These are phyloP conservation scores for Paraglomus brasilianum DNA, from an alignment of 192 early-diverging fungal genomes.

Conservation along the genomic window DNA sequence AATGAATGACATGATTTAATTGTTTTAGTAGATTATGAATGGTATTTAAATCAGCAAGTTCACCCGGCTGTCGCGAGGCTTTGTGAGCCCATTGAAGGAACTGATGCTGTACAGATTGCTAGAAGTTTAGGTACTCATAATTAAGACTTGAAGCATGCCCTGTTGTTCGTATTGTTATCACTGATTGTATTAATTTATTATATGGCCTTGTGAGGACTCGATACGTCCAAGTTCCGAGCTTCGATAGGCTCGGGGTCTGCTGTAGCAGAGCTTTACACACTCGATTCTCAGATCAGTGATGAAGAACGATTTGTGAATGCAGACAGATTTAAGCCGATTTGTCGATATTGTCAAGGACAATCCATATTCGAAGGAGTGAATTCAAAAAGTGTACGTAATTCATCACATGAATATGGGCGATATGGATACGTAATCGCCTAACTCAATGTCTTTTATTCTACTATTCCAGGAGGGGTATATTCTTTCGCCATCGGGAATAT, in stretches of 20 bases:
- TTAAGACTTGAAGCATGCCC: background rate
- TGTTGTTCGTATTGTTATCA: background rate
- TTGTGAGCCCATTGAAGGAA: slow-evolving; percentile 82
- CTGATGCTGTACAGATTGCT: slow-evolving; percentile 73
- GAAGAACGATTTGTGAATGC: slow-evolving; percentile 75
- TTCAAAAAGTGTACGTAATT: slow-evolving; percentile 26
- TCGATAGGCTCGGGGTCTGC: slow-evolving; percentile 11
- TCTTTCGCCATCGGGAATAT: background rate
- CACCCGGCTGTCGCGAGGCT: slow-evolving; percentile 84
- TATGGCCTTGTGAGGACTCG: slow-evolving; percentile 50
- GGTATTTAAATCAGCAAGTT: slow-evolving; percentile 93
- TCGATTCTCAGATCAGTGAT: slow-evolving; percentile 72
- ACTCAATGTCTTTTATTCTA: slow-evolving; percentile 36
- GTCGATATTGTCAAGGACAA: slow-evolving; percentile 55
- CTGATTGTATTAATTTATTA: background rate
- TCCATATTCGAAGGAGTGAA: slow-evolving; percentile 45
- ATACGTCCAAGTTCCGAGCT: slow-evolving; percentile 62
- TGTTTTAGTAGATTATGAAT: slow-evolving; percentile 67
- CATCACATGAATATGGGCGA: background rate
- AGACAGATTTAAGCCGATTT: slow-evolving; percentile 61
- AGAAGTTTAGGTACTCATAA: slow-evolving; percentile 68
- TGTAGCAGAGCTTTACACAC: slow-evolving; percentile 60
- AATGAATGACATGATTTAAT: background rate
- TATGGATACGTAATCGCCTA: background rate
- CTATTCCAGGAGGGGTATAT: background rate